These are phyloP conservation scores for Trichaptum fuscoviolaceum DNA, from an alignment of 768 basidiomycete species.

Conservation along the genomic window DNA sequence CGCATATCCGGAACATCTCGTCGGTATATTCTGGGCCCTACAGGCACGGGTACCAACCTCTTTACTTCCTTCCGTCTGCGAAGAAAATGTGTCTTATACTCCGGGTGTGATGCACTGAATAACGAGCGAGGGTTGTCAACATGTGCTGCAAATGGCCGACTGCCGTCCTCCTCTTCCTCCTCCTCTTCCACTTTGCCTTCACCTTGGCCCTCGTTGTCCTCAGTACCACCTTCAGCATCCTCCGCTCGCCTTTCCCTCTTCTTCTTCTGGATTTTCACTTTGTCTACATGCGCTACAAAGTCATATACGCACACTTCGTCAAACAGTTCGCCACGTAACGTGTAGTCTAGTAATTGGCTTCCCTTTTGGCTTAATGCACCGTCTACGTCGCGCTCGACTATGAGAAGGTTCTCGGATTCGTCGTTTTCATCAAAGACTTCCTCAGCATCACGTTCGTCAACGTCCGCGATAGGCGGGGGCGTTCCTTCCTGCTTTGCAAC, in stretches of 20 bases:
- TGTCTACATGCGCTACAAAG: slow-evolving; percentile 19
- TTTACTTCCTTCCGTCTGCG: slow-evolving; percentile 4
- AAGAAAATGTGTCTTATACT: slow-evolving; percentile 19
- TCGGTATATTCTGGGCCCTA: slow-evolving; percentile 31
- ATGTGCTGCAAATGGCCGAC: slow-evolving; percentile 2
- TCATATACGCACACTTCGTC: slow-evolving; percentile 25
- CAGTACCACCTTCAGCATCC: neutral
- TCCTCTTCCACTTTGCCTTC: neutral
- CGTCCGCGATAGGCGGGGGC: slow-evolving; percentile 8
- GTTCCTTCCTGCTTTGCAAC: slow-evolving; percentile 12
- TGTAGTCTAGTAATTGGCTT: slow-evolving; percentile 24
- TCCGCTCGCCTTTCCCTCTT: slow-evolving; percentile 4
- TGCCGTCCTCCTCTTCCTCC: slow-evolving; percentile 9
- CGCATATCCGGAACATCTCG: slow-evolving; percentile 17
- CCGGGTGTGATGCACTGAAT: slow-evolving; percentile 17
- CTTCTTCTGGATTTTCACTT: slow-evolving; percentile 14
- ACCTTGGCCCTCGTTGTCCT: neutral
- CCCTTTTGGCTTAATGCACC: slow-evolving; percentile 15
- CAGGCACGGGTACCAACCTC: slow-evolving; percentile 26
- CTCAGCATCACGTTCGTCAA: slow-evolving; percentile 1
- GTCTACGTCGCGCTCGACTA: neutral
- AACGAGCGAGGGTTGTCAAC: neutral
- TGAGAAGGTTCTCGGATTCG: neutral
- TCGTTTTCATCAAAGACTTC: slow-evolving; percentile 4
- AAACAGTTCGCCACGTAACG: slow-evolving; percentile 15